phyloP scores from a whole-genome alignment of 495 filamentous ascomycete species.

The Penicillium chermesinum region DNA sequence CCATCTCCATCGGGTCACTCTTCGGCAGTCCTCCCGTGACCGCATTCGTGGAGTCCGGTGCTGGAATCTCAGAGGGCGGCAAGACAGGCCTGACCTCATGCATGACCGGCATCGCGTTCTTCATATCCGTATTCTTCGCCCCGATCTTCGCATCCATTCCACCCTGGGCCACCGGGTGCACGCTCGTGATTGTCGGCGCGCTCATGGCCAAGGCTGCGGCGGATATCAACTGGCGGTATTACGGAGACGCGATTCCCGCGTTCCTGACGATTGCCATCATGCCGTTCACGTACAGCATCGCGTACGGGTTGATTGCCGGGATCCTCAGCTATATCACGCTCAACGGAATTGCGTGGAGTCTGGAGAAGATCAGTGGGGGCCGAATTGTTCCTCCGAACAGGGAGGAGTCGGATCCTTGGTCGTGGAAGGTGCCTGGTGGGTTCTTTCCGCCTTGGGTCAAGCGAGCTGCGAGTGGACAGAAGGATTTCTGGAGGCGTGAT shows the following conservation, averaged over 20 bases:
- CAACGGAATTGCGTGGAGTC: constrained; percentile 59
- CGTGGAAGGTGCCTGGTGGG: constrained; percentile 61
- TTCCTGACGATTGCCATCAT: constrained; percentile 76
- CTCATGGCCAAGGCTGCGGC: constrained; percentile 71
- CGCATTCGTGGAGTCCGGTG: constrained; percentile 77
- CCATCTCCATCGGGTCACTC: constrained; percentile 71
- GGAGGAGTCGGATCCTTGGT: constrained; percentile 68
- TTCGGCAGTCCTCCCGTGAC: constrained; percentile 72
- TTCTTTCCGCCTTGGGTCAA: constrained; percentile 65
- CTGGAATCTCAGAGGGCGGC: constrained; percentile 79
- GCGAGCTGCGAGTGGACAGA: constrained; percentile 57
- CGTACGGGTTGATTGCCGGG: constrained; percentile 73
- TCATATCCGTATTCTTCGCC: constrained; percentile 80
- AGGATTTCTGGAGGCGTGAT: constrained; percentile 56
- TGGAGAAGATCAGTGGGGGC: constrained; percentile 59
- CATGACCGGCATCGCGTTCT: constrained; percentile 71
- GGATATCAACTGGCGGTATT: constrained; percentile 81
- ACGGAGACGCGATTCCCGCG: constrained; percentile 71
- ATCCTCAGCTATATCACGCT: constrained; percentile 68
- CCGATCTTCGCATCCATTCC: constrained; percentile 83
- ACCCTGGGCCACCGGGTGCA: constrained; percentile 78
- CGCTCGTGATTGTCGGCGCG: constrained; percentile 72
- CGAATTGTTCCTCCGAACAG: constrained; percentile 68
- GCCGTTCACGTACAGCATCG: constrained; percentile 84
- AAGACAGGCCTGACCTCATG: constrained; percentile 78